Percentiles rank a stretch among this genome's conserved stretches.
Conservation (phyloP, 768 basidiomycete species). For the Gymnopilus dilepis region DNA sequence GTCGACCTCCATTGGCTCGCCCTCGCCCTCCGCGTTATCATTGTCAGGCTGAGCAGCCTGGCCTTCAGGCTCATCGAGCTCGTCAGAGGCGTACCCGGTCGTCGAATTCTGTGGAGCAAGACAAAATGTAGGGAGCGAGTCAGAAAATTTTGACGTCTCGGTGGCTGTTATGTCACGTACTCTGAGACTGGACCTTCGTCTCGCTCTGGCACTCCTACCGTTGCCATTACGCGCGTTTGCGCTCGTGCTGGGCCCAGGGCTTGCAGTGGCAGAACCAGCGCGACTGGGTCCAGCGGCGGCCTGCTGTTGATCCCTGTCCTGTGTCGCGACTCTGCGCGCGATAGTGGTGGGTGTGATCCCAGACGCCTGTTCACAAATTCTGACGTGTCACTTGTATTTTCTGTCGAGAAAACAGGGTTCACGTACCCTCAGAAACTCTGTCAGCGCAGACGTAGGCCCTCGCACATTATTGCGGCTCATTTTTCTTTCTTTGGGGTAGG, state of each 20-base stretch:
- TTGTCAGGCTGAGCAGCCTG: too few relatives aligned
- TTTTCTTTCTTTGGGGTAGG: not conserved
- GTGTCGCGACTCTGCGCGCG: slow-evolving; percentile 43
- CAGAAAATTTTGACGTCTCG: slow-evolving; percentile 4
- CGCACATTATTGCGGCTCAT: slow-evolving; percentile 60
- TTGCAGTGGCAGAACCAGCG: slow-evolving; percentile 15
- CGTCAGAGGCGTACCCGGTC: slow-evolving; percentile 73
- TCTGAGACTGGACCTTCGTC: slow-evolving; percentile 28
- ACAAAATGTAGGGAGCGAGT: not conserved
- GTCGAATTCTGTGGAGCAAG: too few relatives aligned
- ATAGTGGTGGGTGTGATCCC: slow-evolving; percentile 55
- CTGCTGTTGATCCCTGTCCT: slow-evolving; percentile 35
- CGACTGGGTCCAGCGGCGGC: slow-evolving; percentile 54
- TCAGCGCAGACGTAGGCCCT: slow-evolving; percentile 83
- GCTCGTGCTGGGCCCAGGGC: not conserved
- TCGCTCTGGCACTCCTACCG: slow-evolving; percentile 19
- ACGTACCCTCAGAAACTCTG: slow-evolving; percentile 76
- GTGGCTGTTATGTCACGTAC: slow-evolving; percentile 18
- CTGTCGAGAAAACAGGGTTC: not conserved
- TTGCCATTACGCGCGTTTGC: slow-evolving; percentile 18
- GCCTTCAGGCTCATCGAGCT: slow-evolving; percentile 75
- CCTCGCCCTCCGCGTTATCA: too few relatives aligned
- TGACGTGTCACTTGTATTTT: not conserved
- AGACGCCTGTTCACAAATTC: slow-evolving; percentile 41
- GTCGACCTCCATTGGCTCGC: slow-evolving; percentile 11